Percentiles rank a stretch among this genome's conserved stretches.
These are phyloP conservation scores for Bauhinia variegata DNA, from an alignment of 306 rosid genomes.

Conservation along the genomic window DNA sequence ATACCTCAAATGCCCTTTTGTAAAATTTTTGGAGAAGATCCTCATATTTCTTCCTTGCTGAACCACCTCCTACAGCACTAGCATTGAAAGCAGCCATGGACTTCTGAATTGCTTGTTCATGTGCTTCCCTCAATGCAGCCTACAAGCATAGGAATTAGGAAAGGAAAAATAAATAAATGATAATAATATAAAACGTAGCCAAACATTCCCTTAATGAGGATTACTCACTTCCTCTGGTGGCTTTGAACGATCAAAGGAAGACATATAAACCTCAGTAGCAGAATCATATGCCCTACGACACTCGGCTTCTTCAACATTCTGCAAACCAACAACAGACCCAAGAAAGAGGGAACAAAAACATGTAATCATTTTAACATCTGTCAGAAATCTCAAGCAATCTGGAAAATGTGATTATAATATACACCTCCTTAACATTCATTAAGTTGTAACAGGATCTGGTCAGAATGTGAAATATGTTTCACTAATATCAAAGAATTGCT, in stretches of 20 bases:
- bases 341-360: slow-evolving; percentile 5
- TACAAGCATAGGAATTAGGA: slow-evolving; percentile 47
- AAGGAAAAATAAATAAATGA: slow-evolving; percentile 10
- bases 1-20: slow-evolving; percentile 88
- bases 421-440: no score
- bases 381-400: no score
- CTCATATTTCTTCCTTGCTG: slow-evolving; percentile 82
- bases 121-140: slow-evolving; percentile 89
- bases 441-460: background rate
- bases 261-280: slow-evolving; percentile 74
- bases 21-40: slow-evolving; percentile 67
- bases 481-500: background rate
- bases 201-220: slow-evolving; percentile 29
- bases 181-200: background rate
- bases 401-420: no score
- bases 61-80: slow-evolving; percentile 84
- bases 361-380: no score
- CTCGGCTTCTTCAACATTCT: slow-evolving; percentile 97
- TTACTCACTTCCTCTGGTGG: slow-evolving; percentile 89
- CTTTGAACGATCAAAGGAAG: slow-evolving; percentile 73
- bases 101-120: slow-evolving; percentile 81
- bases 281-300: slow-evolving; percentile 83
- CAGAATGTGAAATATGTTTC: slow-evolving; percentile 9
- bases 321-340: slow-evolving; percentile 38
- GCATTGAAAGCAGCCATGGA: slow-evolving; percentile 76